These are phyloP conservation scores for Groenewaldozyma salmanticensis DNA, from an alignment of 805 yeast genomes.

Conservation along the genomic window DNA sequence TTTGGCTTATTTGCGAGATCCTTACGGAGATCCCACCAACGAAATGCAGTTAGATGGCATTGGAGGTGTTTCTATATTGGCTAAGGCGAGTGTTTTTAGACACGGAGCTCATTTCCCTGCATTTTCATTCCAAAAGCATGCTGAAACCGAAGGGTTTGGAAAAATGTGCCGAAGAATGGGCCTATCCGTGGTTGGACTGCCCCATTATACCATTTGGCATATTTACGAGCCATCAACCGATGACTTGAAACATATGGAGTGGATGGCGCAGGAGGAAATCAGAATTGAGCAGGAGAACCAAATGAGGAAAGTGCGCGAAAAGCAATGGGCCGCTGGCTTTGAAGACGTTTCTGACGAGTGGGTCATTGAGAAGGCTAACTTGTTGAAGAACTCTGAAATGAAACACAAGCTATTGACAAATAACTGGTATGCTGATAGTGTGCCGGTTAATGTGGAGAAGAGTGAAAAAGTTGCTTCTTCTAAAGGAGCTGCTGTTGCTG, in stretches of 20 bases:
- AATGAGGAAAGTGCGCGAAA: conserved; percentile 26
- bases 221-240: conserved; percentile 93
- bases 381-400: conserved; percentile 65
- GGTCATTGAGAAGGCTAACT: conserved; percentile 58
- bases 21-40: conserved; percentile 78
- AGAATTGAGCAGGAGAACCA: conserved; percentile 28
- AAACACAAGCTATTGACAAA: conserved; percentile 17
- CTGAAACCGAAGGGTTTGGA: conserved; percentile 97
- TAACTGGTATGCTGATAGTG: conserved; percentile 16
- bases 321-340: conserved; percentile 64
- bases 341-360: conserved; percentile 66
- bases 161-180: conserved; percentile 85
- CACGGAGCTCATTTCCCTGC: conserved; percentile 94
- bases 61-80: conserved; percentile 90
- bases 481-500: conserved; percentile 12
- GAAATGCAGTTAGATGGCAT: conserved; percentile 93
- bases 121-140: conserved; percentile 89
- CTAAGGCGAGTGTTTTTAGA: conserved; percentile 79
- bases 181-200: conserved; percentile 77
- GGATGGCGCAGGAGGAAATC: conserved; percentile 34
- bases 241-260: conserved; percentile 64
- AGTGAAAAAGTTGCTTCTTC: conserved; percentile 6
- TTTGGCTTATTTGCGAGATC: conserved; percentile 87
- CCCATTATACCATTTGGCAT: conserved; percentile 96
- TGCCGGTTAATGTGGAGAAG: not conserved